Evolutionary conservation across 352 stramenopile genomes (phyloP).

Genomic region (Phytophthora ramorum): DNA sequence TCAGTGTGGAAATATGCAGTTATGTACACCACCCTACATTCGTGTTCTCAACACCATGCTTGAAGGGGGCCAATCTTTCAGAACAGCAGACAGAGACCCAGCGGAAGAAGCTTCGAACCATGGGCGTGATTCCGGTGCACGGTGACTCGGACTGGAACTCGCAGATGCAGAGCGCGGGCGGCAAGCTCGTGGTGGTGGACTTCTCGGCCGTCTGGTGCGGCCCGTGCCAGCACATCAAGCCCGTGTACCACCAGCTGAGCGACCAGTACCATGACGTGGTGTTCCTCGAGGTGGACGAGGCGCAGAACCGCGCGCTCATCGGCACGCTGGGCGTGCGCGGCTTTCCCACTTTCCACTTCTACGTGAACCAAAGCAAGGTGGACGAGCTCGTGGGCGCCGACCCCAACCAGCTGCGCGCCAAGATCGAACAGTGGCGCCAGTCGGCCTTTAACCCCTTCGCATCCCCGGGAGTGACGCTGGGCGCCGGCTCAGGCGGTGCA

Average conservation of each 20-base stretch:
- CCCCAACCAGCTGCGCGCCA: slow-evolving; percentile 78
- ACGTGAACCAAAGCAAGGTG: slow-evolving; percentile 88
- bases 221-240: slow-evolving; percentile 90
- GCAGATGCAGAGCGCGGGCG: slow-evolving; percentile 73
- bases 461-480: slow-evolving; percentile 72
- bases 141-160: slow-evolving; percentile 84
- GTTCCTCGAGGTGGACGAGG: slow-evolving; percentile 89
- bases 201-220: slow-evolving; percentile 89
- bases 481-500: slow-evolving; percentile 30
- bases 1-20: too few species aligned
- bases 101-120: slow-evolving; percentile 53
- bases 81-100: neutral
- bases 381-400: slow-evolving; percentile 90
- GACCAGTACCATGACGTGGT: slow-evolving; percentile 87
- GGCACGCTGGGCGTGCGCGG: slow-evolving; percentile 73
- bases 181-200: slow-evolving; percentile 91
- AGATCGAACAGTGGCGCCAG: slow-evolving; percentile 90
- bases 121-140: slow-evolving; percentile 77
- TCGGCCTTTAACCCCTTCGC: slow-evolving; percentile 89
- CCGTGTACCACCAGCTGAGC: slow-evolving; percentile 82
- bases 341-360: slow-evolving; percentile 94
- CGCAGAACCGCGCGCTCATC: slow-evolving; percentile 87
- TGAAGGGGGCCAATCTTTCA: slow-evolving; percentile 24
- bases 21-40: slow-evolving; percentile 8
- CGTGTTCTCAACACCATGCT: neutral